These are phyloP conservation scores for Pseudogymnoascus destructans DNA, from an alignment of 2,329 filamentous ascomycete species.

Conservation along the genomic window DNA sequence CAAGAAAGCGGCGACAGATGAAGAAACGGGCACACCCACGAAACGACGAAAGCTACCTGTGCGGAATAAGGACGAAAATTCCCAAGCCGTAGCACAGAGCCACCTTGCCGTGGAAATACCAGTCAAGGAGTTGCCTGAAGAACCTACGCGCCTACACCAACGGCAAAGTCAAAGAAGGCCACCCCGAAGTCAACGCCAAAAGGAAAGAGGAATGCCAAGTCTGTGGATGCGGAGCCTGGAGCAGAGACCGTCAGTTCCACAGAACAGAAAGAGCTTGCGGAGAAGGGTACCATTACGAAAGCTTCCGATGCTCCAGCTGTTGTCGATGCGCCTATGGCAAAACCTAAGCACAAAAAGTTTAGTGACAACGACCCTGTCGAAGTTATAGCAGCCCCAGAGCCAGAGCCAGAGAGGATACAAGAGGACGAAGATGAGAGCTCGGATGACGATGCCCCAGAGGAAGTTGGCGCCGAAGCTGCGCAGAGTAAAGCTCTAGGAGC, in stretches of 20 bases:
- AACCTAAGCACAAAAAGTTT: slow-evolving; percentile 19
- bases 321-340: neutral
- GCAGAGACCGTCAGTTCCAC: neutral
- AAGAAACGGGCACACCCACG: slow-evolving; percentile 10
- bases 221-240: neutral
- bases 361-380: slow-evolving; percentile 17
- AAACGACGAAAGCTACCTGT: slow-evolving; percentile 21
- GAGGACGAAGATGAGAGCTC: slow-evolving; percentile 7
- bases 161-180: neutral
- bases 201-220: neutral
- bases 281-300: neutral
- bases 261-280: neutral
- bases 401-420: neutral
- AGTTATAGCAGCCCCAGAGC: slow-evolving; percentile 13
- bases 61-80: slow-evolving; percentile 15
- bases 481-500: slow-evolving; percentile 15
- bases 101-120: slow-evolving; percentile 20
- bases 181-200: neutral
- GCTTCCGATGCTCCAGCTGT: neutral
- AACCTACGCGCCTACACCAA: neutral
- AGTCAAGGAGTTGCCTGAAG: slow-evolving; percentile 5
- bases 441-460: slow-evolving; percentile 25
- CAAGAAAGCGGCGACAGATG: slow-evolving; percentile 6
- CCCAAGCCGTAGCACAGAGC: slow-evolving; percentile 11
- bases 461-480: slow-evolving; percentile 20